Conservation (phyloP, 805 yeast genomes). For the Yarrowia sp. region DNA sequence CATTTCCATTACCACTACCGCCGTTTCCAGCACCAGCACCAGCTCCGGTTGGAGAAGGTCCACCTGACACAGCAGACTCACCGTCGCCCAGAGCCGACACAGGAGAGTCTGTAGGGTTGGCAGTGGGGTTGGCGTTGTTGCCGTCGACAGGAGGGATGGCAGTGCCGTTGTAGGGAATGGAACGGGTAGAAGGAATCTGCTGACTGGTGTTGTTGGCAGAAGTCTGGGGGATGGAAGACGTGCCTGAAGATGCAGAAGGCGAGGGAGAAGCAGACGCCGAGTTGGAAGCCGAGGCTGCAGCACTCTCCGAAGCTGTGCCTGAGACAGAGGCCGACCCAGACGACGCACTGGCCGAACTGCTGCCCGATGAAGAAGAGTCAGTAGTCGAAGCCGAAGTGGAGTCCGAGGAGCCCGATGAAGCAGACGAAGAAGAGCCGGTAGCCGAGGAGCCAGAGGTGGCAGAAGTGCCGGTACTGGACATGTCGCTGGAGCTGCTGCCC, state of each 20-base stretch:
- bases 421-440: slow-evolving; percentile 16
- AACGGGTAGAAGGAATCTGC: slow-evolving; percentile 7
- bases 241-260: background rate
- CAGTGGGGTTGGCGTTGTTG: background rate
- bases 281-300: background rate
- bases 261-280: slow-evolving; percentile 12
- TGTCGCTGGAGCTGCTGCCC: background rate
- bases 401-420: slow-evolving; percentile 5
- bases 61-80: slow-evolving; percentile 1
- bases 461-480: slow-evolving; percentile 1
- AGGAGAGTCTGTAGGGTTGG: slow-evolving; percentile 8
- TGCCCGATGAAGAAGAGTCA: slow-evolving; percentile 1
- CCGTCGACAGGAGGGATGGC: background rate
- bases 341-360: slow-evolving; percentile 20
- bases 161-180: slow-evolving; percentile 25
- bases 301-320: slow-evolving; percentile 4
- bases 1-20: background rate
- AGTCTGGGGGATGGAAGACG: slow-evolving; percentile 12
- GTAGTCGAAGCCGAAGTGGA: slow-evolving; percentile 17
- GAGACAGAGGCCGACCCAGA: slow-evolving; percentile 1
- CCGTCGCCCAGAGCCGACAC: slow-evolving; percentile 1
- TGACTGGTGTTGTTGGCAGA: background rate
- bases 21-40: background rate
- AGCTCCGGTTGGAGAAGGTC: background rate
- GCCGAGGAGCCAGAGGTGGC: slow-evolving; percentile 23